Conservation (phyloP, 2,329 filamentous ascomycete genomes). For the Diaporthe velutina region DNA sequence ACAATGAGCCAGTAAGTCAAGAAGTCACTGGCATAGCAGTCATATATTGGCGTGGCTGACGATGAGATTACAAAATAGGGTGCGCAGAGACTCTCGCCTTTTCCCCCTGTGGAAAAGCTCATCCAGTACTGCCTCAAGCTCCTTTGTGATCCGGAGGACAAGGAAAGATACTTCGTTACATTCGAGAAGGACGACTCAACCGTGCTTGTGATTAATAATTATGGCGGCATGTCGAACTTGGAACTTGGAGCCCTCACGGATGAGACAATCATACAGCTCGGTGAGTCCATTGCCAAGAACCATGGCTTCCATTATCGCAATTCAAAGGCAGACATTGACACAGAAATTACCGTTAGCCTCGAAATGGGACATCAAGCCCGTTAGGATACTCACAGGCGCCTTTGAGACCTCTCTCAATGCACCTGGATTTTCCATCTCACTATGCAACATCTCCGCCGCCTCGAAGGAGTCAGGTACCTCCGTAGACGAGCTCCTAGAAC, state of each 20-base stretch:
- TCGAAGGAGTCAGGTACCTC: constrained; percentile 44
- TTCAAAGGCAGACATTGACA: neutral
- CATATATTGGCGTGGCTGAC: neutral
- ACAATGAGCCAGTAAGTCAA: constrained; percentile 57
- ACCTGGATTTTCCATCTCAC: constrained; percentile 67
- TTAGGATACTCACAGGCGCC: constrained; percentile 59
- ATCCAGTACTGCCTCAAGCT: constrained; percentile 64
- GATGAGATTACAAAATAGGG: constrained; percentile 41
- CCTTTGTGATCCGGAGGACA: constrained; percentile 63
- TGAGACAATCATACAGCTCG: constrained; percentile 62
- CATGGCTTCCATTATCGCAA: accelerated
- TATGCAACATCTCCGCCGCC: constrained; percentile 62
- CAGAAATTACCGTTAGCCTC: constrained; percentile 26
- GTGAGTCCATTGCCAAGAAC: constrained; percentile 39
- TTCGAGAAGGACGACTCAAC: constrained; percentile 59
- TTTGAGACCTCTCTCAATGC: constrained; percentile 68
- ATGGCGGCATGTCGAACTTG: constrained; percentile 67
- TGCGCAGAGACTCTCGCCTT: constrained; percentile 54
- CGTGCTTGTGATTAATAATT: constrained; percentile 69
- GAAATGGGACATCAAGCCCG: constrained; percentile 62
- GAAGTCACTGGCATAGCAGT: neutral
- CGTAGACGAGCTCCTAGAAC: constrained; percentile 55
- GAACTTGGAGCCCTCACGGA: constrained; percentile 68
- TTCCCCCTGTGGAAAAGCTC: constrained; percentile 54
- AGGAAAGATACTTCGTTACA: constrained; percentile 66